Conservation (phyloP, 257 asterid genomes). For the Plantago ovata region DNA sequence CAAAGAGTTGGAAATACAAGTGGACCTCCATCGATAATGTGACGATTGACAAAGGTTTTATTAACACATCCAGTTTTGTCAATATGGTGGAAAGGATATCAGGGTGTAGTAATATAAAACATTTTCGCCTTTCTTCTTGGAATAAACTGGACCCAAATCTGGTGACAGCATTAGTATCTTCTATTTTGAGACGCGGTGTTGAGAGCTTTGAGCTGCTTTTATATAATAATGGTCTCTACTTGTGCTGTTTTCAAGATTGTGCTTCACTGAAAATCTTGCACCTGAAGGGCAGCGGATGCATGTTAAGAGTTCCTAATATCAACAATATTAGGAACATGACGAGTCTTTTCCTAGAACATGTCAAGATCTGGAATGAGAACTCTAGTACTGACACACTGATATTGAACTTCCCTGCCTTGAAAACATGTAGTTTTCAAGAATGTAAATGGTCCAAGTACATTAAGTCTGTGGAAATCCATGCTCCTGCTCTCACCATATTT, state of each 20-base stretch:
- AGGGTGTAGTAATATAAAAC: too few species aligned
- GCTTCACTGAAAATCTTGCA: background rate
- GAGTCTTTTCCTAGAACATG: background rate
- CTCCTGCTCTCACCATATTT: too few species aligned
- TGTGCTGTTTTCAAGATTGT: background rate
- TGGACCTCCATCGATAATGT: background rate
- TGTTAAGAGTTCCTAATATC: background rate
- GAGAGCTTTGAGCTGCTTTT: too few species aligned
- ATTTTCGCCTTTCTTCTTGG: too few species aligned
- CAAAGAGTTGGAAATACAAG: too few species aligned
- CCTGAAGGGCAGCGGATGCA: background rate
- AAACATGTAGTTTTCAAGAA: background rate
- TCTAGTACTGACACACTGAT: background rate
- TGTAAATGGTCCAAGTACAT: background rate
- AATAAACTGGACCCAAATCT: too few species aligned
- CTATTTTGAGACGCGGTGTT: too few species aligned
- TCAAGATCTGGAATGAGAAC: background rate
- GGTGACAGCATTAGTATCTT: too few species aligned
- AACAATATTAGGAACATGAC: background rate
- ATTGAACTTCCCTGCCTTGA: background rate
- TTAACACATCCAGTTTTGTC: background rate
- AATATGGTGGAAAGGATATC: too few species aligned
- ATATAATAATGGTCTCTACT: too few species aligned
- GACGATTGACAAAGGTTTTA: background rate
- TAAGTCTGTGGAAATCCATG: background rate